Evolutionary conservation across 1,284 basidiomycete genomes (phyloP), one percentile per base, ranked within the genome.

Genomic region (Cerrena zonata): DNA sequence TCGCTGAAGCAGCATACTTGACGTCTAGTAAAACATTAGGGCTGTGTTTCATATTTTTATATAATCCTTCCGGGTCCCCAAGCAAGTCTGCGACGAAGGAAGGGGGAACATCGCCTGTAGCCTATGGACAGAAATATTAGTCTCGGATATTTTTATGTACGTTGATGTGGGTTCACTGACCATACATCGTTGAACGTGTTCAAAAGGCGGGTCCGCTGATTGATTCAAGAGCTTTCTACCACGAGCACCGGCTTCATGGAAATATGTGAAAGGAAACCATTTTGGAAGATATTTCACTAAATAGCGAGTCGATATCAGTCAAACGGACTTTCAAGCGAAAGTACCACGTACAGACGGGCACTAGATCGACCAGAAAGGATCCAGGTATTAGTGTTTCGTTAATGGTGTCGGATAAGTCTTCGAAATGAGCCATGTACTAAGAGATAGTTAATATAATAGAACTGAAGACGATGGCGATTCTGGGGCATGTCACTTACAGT

Each of bases 31-130:
- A n/a, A n/a, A n/a, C n/a, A n/a, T n/a, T n/a, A n/a, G n/a, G n/a
- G n/a, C 11, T n/a, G n/a, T 36, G 34, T 36, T 18, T 41, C 15
- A 10, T 41, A 41, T 15, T 15, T 34, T 15, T 15, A 34, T 7
- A 34, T 15, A 34, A 11, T 5, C 18, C 34, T 18, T 19, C 45
- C n/a, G 45, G 24, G 24, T 23, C 45, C 45, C 45, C 5, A 7
- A 47, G 26, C n/a, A 36, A 23, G 25, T 47, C 45, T 4, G 45
- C 4, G 15, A 47, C 26, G 22, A 47, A 47, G 4, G 45, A 47
- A 15, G n/a, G 25, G 7, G 45, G n/a, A 5, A 22, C 43, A 22
- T 5, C 15, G 25, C 43, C 43, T 5, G 11, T 11, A n/a, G 43
- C 43, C 43, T 45, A 19, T 45, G 15, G 18, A 34, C 15, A 15